phyloP scores from a whole-genome alignment of 768 basidiomycete species.

The Hemileccinum impolitum region DNA sequence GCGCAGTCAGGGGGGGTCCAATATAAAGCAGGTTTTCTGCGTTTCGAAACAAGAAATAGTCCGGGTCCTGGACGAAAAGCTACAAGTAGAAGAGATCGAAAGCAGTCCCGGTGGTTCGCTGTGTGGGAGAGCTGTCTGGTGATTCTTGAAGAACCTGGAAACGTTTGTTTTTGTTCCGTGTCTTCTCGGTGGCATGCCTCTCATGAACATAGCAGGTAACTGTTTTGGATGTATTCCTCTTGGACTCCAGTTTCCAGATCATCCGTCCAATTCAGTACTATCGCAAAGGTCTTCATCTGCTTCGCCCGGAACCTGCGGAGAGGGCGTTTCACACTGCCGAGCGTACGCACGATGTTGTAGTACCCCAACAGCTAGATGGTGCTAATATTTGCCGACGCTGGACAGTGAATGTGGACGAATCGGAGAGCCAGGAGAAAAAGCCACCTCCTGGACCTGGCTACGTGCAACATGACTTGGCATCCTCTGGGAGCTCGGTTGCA shows the following conservation, averaged over 20 bases:
- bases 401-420: conserved; percentile 8
- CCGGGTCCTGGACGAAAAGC: conserved; percentile 66
- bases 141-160: conserved; percentile 80
- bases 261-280: conserved; percentile 89
- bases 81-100: conserved; percentile 53
- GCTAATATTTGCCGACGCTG: conserved; percentile 29
- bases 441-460: conserved; percentile 1
- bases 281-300: conserved; percentile 74
- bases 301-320: conserved; percentile 39
- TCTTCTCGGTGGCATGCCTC: neutral
- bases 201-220: conserved; percentile 45
- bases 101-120: conserved; percentile 82
- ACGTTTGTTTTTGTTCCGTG: conserved; percentile 55
- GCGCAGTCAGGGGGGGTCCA: conserved; percentile 82
- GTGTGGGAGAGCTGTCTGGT: conserved; percentile 92
- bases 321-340: conserved; percentile 22
- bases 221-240: conserved; percentile 92
- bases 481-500: conserved; percentile 36
- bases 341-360: conserved; percentile 16
- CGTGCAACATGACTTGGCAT: conserved; percentile 15
- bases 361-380: conserved; percentile 25
- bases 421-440: conserved; percentile 4
- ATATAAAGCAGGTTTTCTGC: conserved; percentile 86
- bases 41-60: conserved; percentile 52
- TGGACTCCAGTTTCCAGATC: conserved; percentile 86